Base-by-base conservation (phyloP, 2,329 filamentous ascomycete genomes). In the Botrytis cinerea region DNA sequence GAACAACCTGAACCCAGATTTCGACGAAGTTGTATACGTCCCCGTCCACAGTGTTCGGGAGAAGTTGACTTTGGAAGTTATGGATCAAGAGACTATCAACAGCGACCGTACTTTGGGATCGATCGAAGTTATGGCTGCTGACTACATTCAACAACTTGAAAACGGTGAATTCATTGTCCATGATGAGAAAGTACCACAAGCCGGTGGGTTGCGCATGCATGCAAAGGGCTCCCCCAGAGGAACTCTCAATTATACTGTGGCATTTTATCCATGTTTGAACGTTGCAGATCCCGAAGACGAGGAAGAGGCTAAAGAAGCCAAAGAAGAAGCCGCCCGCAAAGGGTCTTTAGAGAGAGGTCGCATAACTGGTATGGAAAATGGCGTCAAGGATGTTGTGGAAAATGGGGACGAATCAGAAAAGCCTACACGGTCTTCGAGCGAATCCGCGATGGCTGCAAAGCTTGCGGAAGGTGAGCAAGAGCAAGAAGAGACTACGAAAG, bases 11-110 rank as follows among this genome's bases (percentile, higher is more conserved):
- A 94, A 97, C 81, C 96, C 96, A 2, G 92, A 96, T 71, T 99
- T 93, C 91, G 94, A 99, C 79, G 96, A 99, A 83, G 91, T 99
- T 38, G 88, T 98, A 35, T 99, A 99, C 80, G 88, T 99, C 0
- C 95, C 97, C 1, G 88, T 99, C 73, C 95, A 98, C 81, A 94
- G 91, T 10, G 79, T 88, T 22, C 91, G 93, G 46, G 96, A 99
- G 81, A 94, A 92, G 80, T 85, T 99, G 45, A 90, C 91, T 1
- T 84, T 99, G 28, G 96, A 99, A 82, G 94, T 98, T 76, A 97
- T 99, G 95, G 96, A 99, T 79, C 90, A 96, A 75, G 96, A 99
- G 83, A 95, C 91, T 78, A 87, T 98, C 80, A 93, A 93, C 79
- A 96, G 94, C 81, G 96, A 99, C 82, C 92, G 96, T 73, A 92